Conservation (phyloP, 192 early-diverging fungal species). For the Thamnidium elegans region DNA sequence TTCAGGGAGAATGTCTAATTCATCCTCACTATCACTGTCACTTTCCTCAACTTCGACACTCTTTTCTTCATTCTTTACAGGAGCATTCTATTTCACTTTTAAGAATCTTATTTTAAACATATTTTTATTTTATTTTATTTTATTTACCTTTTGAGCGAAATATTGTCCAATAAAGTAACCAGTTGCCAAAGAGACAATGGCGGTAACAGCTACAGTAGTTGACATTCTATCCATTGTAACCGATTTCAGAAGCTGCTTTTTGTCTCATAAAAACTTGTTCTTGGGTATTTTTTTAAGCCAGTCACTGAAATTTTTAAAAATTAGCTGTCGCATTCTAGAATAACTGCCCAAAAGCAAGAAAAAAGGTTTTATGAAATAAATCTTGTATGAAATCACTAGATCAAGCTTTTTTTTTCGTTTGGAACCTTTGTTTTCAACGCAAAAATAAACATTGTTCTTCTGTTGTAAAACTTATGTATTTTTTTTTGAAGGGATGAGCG, state of each 20-base stretch:
- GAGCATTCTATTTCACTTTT: not conserved
- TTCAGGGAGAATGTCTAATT: constrained; percentile 10
- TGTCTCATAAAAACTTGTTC: no score
- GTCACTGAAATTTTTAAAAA: no score
- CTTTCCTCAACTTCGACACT: not conserved
- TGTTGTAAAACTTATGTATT: no score
- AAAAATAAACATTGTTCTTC: no score
- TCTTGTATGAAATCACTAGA: no score
- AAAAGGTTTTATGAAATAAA: no score
- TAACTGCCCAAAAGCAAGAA: no score
- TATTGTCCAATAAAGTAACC: constrained; percentile 4
- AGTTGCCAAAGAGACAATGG: not conserved
- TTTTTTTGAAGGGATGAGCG: no score
- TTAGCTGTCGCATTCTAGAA: no score
- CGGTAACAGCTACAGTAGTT: not conserved
- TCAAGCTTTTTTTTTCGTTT: no score
- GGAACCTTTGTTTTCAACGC: no score
- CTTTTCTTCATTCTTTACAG: not conserved
- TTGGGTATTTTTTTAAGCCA: no score
- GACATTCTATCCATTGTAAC: constrained; percentile 28
- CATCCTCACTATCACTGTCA: constrained; percentile 3
- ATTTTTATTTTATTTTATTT: not conserved
- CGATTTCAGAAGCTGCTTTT: constrained; percentile 48
- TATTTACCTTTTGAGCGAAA: not conserved
- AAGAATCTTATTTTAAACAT: not conserved